phyloP scores from a whole-genome alignment of 345 rosid genomes.

The Hibiscus tridactylites region DNA sequence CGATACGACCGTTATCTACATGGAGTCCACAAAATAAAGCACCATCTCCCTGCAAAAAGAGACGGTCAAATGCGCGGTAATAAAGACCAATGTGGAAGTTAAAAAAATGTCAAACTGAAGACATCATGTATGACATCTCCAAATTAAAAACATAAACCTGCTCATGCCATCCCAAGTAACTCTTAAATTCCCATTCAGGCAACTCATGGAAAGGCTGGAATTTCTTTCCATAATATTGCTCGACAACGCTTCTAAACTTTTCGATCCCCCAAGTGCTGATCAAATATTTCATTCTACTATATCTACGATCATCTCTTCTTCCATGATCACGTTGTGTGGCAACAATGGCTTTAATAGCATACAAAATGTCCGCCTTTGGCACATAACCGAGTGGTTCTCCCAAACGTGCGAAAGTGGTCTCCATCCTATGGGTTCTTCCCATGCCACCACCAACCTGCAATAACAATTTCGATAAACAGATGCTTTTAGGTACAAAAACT shows the following conservation, averaged over 20 bases:
- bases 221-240: constrained; percentile 88
- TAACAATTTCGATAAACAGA: neutral
- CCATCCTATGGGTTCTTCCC: neutral
- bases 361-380: neutral
- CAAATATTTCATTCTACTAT: constrained; percentile 90
- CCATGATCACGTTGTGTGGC: neutral
- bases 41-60: constrained; percentile 68
- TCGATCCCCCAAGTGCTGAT: constrained; percentile 95
- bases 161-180: constrained; percentile 94
- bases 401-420: neutral
- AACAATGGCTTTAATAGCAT: neutral
- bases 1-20: constrained; percentile 87
- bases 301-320: constrained; percentile 92
- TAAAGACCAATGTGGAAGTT: too few species aligned
- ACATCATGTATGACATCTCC: neutral
- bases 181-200: constrained; percentile 94
- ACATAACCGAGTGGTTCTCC: neutral
- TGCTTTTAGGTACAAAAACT: neutral
- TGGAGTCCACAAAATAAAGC: constrained; percentile 78
- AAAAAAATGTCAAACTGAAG: neutral
- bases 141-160: constrained; percentile 43
- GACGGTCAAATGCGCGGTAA: neutral
- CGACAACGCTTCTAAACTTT: constrained; percentile 77
- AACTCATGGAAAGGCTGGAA: constrained; percentile 68
- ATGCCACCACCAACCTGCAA: neutral